These are phyloP conservation scores for Solanum dulcamara DNA, from an alignment of 257 asterid species.

Conservation along the genomic window DNA sequence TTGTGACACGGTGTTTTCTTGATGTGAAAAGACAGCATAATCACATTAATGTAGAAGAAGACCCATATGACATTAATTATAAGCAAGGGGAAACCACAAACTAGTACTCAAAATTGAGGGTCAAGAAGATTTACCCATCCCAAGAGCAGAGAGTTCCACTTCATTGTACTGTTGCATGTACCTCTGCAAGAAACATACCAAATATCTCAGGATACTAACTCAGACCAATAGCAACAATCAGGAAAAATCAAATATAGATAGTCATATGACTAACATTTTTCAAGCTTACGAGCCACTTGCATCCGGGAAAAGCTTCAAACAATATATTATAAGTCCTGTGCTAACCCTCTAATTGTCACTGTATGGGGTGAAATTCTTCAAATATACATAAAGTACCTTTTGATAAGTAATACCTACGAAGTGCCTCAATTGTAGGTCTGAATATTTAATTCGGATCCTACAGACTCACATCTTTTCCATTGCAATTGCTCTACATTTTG, in stretches of 20 bases:
- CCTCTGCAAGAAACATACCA: constrained; percentile 34
- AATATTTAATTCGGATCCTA: not conserved
- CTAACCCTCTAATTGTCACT: not conserved
- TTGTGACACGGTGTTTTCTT: not conserved
- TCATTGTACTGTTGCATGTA: constrained; percentile 55
- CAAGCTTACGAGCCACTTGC: not conserved
- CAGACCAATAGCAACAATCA: not conserved
- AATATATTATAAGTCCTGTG: not conserved
- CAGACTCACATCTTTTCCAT: not conserved
- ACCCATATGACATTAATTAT: not conserved
- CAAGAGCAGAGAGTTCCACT: constrained; percentile 77
- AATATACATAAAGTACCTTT: not conserved
- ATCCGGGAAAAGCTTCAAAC: not conserved
- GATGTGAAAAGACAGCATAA: not conserved
- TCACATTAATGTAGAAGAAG: not conserved
- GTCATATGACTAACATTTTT: not conserved
- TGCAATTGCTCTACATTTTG: not conserved
- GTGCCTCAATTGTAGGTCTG: not conserved
- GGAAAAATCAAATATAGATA: not conserved
- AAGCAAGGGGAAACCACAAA: not conserved
- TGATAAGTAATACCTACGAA: not conserved
- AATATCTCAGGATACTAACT: not conserved
- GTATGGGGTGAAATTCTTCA: not conserved
- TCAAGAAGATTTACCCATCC: constrained; percentile 46
- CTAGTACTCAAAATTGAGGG: not conserved